Evolutionary conservation across 148 eudicot species (phyloP).

Genomic region (Pharnaceum exiguum): DNA sequence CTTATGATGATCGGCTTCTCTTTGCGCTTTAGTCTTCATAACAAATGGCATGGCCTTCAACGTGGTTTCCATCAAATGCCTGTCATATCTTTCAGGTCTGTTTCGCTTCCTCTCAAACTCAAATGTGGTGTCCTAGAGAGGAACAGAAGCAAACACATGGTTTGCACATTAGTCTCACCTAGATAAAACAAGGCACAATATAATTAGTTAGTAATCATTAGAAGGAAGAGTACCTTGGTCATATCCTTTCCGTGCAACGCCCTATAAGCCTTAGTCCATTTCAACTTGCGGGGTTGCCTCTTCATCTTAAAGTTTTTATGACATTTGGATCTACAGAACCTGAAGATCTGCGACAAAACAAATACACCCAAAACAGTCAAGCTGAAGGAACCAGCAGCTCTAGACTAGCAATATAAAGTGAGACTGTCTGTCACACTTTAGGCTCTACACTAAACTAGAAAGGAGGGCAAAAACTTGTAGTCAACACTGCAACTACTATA

Average conservation of each 20-base stretch:
- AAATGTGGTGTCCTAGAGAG: slow-evolving; percentile 74
- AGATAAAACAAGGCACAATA: too few relatives aligned
- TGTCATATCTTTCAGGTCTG: slow-evolving; percentile 92
- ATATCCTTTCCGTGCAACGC: slow-evolving; percentile 90
- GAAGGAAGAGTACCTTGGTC: slow-evolving; percentile 57
- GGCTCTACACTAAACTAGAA: too few relatives aligned
- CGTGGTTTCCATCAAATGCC: slow-evolving; percentile 53
- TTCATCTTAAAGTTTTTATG: slow-evolving; percentile 98
- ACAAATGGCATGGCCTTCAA: slow-evolving; percentile 73
- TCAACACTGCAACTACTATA: too few relatives aligned
- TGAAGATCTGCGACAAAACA: slow-evolving; percentile 54
- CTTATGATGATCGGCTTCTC: slow-evolving; percentile 36
- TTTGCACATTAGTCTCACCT: background rate
- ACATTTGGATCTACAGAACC: slow-evolving; percentile 95
- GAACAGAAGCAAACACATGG: background rate
- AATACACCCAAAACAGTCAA: background rate
- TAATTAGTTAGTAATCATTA: too few relatives aligned
- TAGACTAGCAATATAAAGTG: background rate
- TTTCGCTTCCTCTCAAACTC: slow-evolving; percentile 97
- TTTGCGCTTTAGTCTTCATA: slow-evolving; percentile 43
- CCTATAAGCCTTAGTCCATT: slow-evolving; percentile 95
- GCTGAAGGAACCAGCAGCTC: background rate
- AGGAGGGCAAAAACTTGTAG: too few relatives aligned
- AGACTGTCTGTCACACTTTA: background rate
- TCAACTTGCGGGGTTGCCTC: slow-evolving; percentile 97